Conservation (phyloP, 2,329 filamentous ascomycete genomes). For the Sporothrix globosa region DNA sequence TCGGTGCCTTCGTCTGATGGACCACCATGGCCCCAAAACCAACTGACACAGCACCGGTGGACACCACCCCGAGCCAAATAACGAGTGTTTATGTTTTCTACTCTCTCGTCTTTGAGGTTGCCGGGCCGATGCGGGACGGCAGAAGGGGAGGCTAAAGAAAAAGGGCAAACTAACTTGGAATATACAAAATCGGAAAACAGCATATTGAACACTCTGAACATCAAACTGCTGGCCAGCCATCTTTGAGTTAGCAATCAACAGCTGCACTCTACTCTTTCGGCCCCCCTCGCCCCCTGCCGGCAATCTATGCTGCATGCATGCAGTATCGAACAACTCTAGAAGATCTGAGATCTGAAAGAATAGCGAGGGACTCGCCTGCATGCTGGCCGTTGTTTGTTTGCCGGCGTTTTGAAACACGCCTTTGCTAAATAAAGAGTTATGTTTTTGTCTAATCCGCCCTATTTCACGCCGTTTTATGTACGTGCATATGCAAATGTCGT, state of each 20-base stretch:
- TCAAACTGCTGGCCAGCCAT: constrained; percentile 3
- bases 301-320: constrained; percentile 23
- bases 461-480: constrained; percentile 8
- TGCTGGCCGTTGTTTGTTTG: not conserved
- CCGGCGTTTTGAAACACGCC: constrained; percentile 6
- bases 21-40: not conserved
- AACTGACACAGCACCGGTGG: no score
- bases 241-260: no score
- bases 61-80: not conserved
- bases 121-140: constrained; percentile 21
- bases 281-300: not conserved
- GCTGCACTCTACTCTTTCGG: no score
- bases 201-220: not conserved
- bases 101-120: not conserved
- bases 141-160: not conserved
- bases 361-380: not conserved
- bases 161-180: not conserved
- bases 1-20: not conserved
- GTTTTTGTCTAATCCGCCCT: not conserved
- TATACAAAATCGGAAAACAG: not conserved
- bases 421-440: not conserved
- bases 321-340: constrained; percentile 9
- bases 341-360: not conserved
- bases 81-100: not conserved
- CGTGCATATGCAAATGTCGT: constrained; percentile 6